Evolutionary conservation across 148 eudicot genomes (phyloP).

Genomic region (Cornus suecica): DNA sequence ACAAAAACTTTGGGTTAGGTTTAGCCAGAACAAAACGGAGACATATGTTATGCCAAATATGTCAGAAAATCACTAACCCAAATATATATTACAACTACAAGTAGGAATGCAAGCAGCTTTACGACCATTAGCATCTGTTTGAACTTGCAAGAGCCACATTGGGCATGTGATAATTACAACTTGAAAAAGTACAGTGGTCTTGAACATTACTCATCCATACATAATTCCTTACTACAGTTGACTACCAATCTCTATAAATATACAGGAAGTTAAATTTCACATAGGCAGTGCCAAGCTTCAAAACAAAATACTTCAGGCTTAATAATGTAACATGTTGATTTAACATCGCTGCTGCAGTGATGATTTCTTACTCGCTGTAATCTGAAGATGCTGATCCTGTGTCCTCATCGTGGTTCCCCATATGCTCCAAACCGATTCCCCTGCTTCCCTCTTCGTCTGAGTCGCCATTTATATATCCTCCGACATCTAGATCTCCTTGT

Average conservation of each 20-base stretch:
- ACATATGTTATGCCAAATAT: too few species aligned
- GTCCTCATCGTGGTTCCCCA: slow-evolving; percentile 24
- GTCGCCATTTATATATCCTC: slow-evolving; percentile 33
- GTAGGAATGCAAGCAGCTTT: too few species aligned
- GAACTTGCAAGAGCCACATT: too few species aligned
- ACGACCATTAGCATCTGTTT: too few species aligned
- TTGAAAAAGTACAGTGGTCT: too few species aligned
- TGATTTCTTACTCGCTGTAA: slow-evolving; percentile 26
- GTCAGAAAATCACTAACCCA: too few species aligned
- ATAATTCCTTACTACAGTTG: too few species aligned
- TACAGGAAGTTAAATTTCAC: background rate
- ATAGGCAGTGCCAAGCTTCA: slow-evolving; percentile 9
- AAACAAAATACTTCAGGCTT: slow-evolving; percentile 9
- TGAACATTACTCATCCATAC: too few species aligned
- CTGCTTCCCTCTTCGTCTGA: slow-evolving; percentile 28
- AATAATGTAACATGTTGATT: background rate
- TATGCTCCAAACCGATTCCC: slow-evolving; percentile 9
- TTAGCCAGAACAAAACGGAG: too few species aligned
- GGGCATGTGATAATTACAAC: too few species aligned
- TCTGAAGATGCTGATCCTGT: slow-evolving; percentile 39
- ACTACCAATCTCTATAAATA: slow-evolving; percentile 8
- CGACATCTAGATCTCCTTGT: slow-evolving; percentile 26
- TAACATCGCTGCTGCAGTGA: background rate
- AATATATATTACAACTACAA: too few species aligned
- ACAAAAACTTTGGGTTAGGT: too few species aligned